A percentile compares a stretch with the other conserved stretches of the same genome.
phyloP scores from a whole-genome alignment of 257 asterid genomes.

The Solanum bulbocastanum region DNA sequence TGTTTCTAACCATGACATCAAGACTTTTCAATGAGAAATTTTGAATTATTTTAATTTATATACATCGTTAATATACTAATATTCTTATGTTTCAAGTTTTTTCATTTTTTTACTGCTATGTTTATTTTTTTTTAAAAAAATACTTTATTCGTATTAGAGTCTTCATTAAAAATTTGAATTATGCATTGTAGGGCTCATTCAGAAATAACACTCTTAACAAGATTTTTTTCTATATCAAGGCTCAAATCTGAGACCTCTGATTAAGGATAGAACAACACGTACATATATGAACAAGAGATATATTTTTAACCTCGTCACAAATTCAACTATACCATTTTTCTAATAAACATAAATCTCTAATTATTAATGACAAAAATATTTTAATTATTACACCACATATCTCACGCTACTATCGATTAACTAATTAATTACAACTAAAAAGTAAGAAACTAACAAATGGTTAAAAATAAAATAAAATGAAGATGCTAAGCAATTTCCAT shows the following conservation, averaged over 20 bases:
- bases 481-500: not conserved
- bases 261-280: no score
- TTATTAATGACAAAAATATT: not conserved
- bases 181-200: no score
- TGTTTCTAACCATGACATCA: not conserved
- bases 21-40: not conserved
- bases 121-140: no score
- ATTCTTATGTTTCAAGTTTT: no score
- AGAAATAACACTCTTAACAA: no score
- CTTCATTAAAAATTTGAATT: no score
- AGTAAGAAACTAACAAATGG: not conserved
- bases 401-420: not conserved
- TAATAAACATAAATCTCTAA: not conserved
- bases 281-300: no score
- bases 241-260: no score
- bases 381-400: not conserved
- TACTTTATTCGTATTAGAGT: no score
- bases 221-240: no score
- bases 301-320: not conserved
- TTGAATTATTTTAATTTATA: not conserved
- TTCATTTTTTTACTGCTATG: no score
- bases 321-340: no score
- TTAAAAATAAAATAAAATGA: not conserved
- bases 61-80: not conserved
- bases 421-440: not conserved